Evolutionary conservation across 768 basidiomycete species (phyloP).

Genomic region (Trametes elegans): DNA sequence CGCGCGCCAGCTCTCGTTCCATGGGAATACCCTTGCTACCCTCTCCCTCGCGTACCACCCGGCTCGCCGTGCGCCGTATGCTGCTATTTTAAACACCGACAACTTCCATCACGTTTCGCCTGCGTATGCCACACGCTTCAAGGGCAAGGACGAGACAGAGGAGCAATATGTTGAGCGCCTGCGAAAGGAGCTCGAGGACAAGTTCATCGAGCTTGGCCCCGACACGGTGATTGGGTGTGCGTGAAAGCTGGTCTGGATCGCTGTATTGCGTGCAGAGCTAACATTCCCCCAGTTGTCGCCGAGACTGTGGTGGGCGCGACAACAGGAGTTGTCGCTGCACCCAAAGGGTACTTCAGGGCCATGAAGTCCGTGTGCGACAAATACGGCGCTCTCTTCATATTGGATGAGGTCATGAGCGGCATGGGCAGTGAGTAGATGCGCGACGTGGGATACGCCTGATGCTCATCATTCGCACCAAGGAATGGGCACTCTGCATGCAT

Average conservation of each 20-base stretch:
- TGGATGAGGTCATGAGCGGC: constrained; percentile 92
- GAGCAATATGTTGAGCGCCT: constrained; percentile 79
- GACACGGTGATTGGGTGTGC: constrained; percentile 80
- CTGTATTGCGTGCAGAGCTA: too few relatives aligned
- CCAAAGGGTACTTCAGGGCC: constrained; percentile 82
- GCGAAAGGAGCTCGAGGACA: constrained; percentile 78
- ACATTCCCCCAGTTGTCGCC: constrained; percentile 80
- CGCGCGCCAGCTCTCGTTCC: constrained; percentile 74
- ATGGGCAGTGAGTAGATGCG: constrained; percentile 69
- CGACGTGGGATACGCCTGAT: not conserved
- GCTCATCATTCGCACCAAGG: constrained; percentile 39
- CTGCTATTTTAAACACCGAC: constrained; percentile 56
- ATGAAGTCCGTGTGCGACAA: constrained; percentile 83
- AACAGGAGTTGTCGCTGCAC: constrained; percentile 71
- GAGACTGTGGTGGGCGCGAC: constrained; percentile 89
- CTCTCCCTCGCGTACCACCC: constrained; percentile 70
- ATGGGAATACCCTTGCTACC: constrained; percentile 79
- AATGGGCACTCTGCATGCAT: constrained; percentile 85
- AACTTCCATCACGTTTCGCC: constrained; percentile 87
- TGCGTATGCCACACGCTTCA: constrained; percentile 81
- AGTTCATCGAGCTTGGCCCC: constrained; percentile 79
- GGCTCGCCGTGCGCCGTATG: constrained; percentile 65
- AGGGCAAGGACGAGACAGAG: constrained; percentile 65
- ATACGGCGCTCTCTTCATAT: constrained; percentile 69
- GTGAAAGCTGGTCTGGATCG: constrained; percentile 26